These are phyloP conservation scores for Leccinum rimulosum DNA, from an alignment of 768 basidiomycete genomes.

Conservation along the genomic window DNA sequence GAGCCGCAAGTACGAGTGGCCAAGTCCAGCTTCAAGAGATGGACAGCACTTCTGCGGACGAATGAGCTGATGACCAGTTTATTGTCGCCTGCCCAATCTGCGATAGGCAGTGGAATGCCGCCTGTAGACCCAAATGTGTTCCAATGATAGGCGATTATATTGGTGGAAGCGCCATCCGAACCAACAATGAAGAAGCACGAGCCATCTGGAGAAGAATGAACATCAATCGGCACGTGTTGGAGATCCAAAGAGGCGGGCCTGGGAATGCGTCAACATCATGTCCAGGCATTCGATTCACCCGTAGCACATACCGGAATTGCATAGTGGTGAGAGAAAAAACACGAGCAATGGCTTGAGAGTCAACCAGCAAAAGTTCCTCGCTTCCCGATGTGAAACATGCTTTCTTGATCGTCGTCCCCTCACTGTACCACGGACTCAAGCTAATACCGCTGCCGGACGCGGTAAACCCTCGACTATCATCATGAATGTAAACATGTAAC, in stretches of 20 bases:
- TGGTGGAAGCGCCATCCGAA: constrained; percentile 13
- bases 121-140: constrained; percentile 51
- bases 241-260: constrained; percentile 49
- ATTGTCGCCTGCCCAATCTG: constrained; percentile 24
- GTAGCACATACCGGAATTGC: constrained; percentile 47
- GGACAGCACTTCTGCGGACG: constrained; percentile 37
- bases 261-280: neutral
- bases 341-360: constrained; percentile 41
- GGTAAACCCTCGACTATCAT: constrained; percentile 44
- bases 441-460: constrained; percentile 42
- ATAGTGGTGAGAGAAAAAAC: constrained; percentile 53
- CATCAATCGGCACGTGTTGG: constrained; percentile 28
- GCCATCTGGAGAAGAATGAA: constrained; percentile 52
- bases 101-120: constrained; percentile 40
- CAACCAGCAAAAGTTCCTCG: constrained; percentile 54
- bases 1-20: constrained; percentile 39
- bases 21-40: constrained; percentile 44
- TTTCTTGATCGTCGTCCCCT: constrained; percentile 32
- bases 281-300: neutral
- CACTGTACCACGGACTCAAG: constrained; percentile 45
- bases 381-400: constrained; percentile 46
- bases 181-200: constrained; percentile 45
- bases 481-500: constrained; percentile 47
- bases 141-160: constrained; percentile 50
- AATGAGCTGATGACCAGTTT: constrained; percentile 45